phyloP scores from a whole-genome alignment of 1,139 yeast genomes.

The Hansenula sp. region DNA sequence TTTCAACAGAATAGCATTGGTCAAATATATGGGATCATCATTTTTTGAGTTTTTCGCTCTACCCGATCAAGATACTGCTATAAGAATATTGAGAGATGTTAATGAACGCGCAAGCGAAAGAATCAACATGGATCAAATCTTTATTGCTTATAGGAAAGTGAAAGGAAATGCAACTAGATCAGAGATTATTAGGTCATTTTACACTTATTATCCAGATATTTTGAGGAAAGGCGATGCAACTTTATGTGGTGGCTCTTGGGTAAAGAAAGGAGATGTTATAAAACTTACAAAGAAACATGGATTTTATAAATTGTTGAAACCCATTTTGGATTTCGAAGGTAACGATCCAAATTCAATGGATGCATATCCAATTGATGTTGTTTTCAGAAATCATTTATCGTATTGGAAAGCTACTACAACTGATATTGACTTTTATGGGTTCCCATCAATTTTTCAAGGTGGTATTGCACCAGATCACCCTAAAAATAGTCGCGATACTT shows the following conservation, averaged over 20 bases:
- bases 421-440: conserved; percentile 13
- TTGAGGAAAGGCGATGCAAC: conserved; percentile 16
- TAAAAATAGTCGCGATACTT: background rate
- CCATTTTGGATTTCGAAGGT: conserved; percentile 14
- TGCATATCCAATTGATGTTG: conserved; percentile 9
- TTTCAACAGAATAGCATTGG: conserved; percentile 21
- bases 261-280: conserved; percentile 8
- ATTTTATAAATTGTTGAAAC: conserved; percentile 8
- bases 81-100: conserved; percentile 20
- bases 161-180: conserved; percentile 7
- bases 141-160: conserved; percentile 11
- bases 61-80: conserved; percentile 9
- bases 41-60: conserved; percentile 21
- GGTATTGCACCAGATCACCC: conserved; percentile 16
- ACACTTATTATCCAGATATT: conserved; percentile 5
- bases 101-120: background rate
- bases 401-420: conserved; percentile 13
- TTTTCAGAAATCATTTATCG: conserved; percentile 7
- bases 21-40: conserved; percentile 14
- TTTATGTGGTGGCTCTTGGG: conserved; percentile 24
- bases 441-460: conserved; percentile 15
- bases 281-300: conserved; percentile 18
- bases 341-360: conserved; percentile 10
- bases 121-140: conserved; percentile 20
- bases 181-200: conserved; percentile 12